Evolutionary conservation across 1,284 basidiomycete species (phyloP).

Genomic region (Puccinia horiana): DNA sequence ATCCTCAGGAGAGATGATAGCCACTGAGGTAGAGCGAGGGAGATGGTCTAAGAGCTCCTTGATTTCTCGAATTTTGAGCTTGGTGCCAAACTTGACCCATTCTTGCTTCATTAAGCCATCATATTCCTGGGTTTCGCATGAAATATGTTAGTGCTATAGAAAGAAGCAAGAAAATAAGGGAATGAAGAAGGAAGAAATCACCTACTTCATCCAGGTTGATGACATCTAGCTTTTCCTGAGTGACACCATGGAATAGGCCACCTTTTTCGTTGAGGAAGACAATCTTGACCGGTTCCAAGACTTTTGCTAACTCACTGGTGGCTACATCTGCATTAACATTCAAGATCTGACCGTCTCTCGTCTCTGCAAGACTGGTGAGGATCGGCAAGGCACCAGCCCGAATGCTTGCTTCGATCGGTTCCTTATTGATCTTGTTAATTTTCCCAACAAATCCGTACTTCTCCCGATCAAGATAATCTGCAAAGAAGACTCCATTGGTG

Average conservation of each 20-base stretch:
- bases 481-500: constrained; percentile 91
- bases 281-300: constrained; percentile 97
- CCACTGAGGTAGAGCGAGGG: constrained; percentile 94
- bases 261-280: constrained; percentile 99
- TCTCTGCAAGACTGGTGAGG: constrained; percentile 86
- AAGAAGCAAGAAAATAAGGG: constrained; percentile 28
- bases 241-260: constrained; percentile 93
- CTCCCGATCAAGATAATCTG: constrained; percentile 86
- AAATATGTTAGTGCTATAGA: constrained; percentile 12
- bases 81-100: constrained; percentile 99
- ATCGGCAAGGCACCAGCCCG: constrained; percentile 89
- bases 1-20: constrained; percentile 90
- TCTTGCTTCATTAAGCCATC: constrained; percentile 94
- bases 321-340: constrained; percentile 97
- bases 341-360: constrained; percentile 85
- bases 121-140: constrained; percentile 70
- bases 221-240: constrained; percentile 87
- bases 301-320: constrained; percentile 91
- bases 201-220: constrained; percentile 95
- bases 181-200: neutral
- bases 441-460: constrained; percentile 95
- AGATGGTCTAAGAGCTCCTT: constrained; percentile 98
- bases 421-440: constrained; percentile 87
- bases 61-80: constrained; percentile 98
- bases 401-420: constrained; percentile 90